These are phyloP conservation scores for Salix purpurea DNA, from an alignment of 345 rosid species.

Conservation along the genomic window DNA sequence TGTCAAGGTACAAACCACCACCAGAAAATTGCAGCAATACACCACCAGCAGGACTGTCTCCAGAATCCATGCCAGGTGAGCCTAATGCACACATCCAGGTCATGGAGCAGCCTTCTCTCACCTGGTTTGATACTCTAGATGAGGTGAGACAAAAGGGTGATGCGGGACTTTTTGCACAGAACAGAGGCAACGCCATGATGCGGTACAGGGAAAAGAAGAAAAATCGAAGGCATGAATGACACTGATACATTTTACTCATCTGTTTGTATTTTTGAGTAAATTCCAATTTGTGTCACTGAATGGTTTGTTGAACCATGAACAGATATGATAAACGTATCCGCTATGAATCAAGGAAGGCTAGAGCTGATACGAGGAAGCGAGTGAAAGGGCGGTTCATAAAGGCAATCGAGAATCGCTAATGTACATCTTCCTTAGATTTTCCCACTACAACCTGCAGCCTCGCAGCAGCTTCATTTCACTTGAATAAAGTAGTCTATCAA, in stretches of 20 bases:
- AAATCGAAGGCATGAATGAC: constrained; percentile 20
- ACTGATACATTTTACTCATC: neutral
- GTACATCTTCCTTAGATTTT: neutral
- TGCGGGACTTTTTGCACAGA: constrained; percentile 16
- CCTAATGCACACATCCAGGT: neutral
- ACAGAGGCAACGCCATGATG: constrained; percentile 32
- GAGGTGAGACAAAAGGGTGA: constrained; percentile 2
- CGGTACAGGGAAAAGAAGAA: constrained; percentile 43
- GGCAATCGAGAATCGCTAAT: constrained; percentile 1
- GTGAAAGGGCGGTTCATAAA: constrained; percentile 33
- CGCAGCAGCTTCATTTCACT: neutral
- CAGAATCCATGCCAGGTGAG: neutral
- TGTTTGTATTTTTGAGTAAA: neutral
- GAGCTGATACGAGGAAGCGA: constrained; percentile 36
- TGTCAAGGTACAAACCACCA: neutral
- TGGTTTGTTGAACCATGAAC: neutral
- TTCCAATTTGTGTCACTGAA: neutral
- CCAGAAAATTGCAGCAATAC: constrained; percentile 1
- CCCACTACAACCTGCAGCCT: neutral
- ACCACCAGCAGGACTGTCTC: neutral
- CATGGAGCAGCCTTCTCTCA: neutral
- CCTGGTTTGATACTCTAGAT: neutral
- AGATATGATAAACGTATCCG: constrained; percentile 35
- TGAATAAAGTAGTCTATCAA: neutral
- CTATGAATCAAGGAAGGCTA: constrained; percentile 40